Evolutionary conservation across 208 protist species (phyloP), one percentile per base, ranked within the genome.

Genomic region (Novymonas esmeraldas): DNA sequence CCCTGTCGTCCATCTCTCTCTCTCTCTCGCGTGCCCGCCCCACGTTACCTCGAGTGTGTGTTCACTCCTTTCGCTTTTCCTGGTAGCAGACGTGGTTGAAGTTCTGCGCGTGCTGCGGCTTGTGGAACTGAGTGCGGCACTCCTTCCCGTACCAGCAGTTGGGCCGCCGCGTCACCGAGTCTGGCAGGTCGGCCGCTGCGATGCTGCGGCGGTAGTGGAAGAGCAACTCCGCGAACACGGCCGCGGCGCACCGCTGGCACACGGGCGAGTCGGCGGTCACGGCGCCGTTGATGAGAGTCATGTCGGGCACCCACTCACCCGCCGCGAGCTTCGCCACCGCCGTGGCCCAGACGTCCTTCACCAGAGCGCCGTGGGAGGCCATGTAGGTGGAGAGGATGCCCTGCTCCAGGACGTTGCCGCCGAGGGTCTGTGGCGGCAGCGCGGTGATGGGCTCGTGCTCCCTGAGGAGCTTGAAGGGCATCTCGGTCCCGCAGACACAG

Each of bases 141-240:
- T 94, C 75, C 18, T 80, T 62, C 5, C 94, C 94, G 51, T 97
- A 92, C 87, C 86, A 98, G 72, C 94, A 98, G 70, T 95, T 84
- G 2, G 85, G 76, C 34, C 91, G 72, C 28, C 57, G 22, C 0
- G 81, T 85, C 48, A 95, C 90, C 6, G 56, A 70, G 39, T 84
- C 73, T 3, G 88, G 82, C 38, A 98, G 62, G 4, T 88, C 73
- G 16, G 62, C 57, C 10, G 58, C 11, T 0, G 82, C 79, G 44
- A 98, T 83, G 16, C 58, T 49, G 13, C 80, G 74, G 54, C 92
- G 80, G 76, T 88, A 96, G 64, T 88, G 69, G 58, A 95, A 95
- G 48, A 98, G 66, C 11, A 97, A 58, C 28, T 72, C 71, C 2
- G 84, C 74, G 58, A 96, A 93, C 11, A 89, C 70, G 6, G 4